Conservation (phyloP, 352 stramenopile species). For the Blastocystis sp. region DNA sequence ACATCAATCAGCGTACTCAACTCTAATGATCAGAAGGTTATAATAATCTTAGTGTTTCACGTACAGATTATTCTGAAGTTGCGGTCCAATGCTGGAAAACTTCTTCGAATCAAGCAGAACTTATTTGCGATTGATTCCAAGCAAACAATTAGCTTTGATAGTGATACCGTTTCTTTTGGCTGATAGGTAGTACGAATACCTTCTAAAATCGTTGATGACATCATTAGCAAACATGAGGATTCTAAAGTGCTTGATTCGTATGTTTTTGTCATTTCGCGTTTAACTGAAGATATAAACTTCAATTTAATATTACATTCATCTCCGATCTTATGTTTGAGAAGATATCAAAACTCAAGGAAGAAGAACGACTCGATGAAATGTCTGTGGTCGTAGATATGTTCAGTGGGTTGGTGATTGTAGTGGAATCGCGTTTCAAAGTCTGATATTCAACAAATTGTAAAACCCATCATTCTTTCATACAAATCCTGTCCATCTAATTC, state of each 20-base stretch:
- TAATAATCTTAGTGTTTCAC: background rate
- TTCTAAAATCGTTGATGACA: slow-evolving; percentile 26
- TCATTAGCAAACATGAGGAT: slow-evolving; percentile 24
- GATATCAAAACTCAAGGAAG: background rate
- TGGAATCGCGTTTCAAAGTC: slow-evolving; percentile 24
- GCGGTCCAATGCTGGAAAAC: slow-evolving; percentile 36
- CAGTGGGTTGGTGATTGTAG: background rate
- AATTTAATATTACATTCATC: slow-evolving; percentile 16
- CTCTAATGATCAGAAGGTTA: slow-evolving; percentile 31
- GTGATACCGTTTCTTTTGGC: background rate
- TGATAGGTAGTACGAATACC: background rate
- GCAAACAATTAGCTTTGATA: slow-evolving; percentile 4
- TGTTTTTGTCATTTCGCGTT: background rate
- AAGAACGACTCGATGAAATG: slow-evolving; percentile 8
- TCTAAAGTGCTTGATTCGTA: slow-evolving; percentile 21
- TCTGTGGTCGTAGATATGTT: background rate
- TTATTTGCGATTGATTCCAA: slow-evolving; percentile 31
- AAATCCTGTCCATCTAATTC: background rate
- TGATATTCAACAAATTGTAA: slow-evolving; percentile 15
- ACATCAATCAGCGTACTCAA: slow-evolving; percentile 11
- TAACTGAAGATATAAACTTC: slow-evolving; percentile 5
- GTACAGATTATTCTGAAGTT: slow-evolving; percentile 42
- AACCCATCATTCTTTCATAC: background rate
- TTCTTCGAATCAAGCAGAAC: background rate
- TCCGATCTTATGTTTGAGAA: slow-evolving; percentile 35